These are phyloP conservation scores for Fusarium gaditjirri DNA, from an alignment of 2,329 filamentous ascomycete species.

Conservation along the genomic window DNA sequence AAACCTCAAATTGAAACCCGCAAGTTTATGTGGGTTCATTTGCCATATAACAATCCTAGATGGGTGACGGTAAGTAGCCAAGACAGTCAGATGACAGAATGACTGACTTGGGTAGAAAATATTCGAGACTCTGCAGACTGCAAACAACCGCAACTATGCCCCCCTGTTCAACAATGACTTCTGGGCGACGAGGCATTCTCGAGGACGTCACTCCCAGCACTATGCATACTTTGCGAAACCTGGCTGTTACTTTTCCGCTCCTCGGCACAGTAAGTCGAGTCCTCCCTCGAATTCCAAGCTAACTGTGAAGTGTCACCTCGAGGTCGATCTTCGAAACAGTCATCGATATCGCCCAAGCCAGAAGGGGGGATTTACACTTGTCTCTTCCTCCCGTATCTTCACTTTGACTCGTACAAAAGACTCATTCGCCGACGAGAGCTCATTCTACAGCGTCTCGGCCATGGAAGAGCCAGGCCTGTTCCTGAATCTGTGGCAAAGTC, in stretches of 20 bases:
- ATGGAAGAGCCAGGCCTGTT: slow-evolving; percentile 66
- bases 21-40: slow-evolving; percentile 68
- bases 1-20: slow-evolving; percentile 51
- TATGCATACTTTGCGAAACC: slow-evolving; percentile 62
- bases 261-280: slow-evolving; percentile 46
- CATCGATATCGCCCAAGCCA: slow-evolving; percentile 45
- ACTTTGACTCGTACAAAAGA: slow-evolving; percentile 72
- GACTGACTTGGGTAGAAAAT: slow-evolving; percentile 50
- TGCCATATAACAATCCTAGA: slow-evolving; percentile 66
- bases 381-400: slow-evolving; percentile 68
- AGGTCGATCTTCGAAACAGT: slow-evolving; percentile 43
- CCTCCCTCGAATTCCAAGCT: not conserved
- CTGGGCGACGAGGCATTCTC: slow-evolving; percentile 60
- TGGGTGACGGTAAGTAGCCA: slow-evolving; percentile 62
- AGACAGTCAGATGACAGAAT: not conserved
- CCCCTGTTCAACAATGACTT: slow-evolving; percentile 59
- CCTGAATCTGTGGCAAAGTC: slow-evolving; percentile 64
- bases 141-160: slow-evolving; percentile 51
- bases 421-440: slow-evolving; percentile 66
- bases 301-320: slow-evolving; percentile 50
- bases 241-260: slow-evolving; percentile 58
- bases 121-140: slow-evolving; percentile 55
- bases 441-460: slow-evolving; percentile 61
- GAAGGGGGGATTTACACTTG: slow-evolving; percentile 55
- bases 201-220: slow-evolving; percentile 60